Evolutionary conservation across 208 protist species (phyloP), one percentile per base, ranked within the genome.

Genomic region (Lotmaria passim): DNA sequence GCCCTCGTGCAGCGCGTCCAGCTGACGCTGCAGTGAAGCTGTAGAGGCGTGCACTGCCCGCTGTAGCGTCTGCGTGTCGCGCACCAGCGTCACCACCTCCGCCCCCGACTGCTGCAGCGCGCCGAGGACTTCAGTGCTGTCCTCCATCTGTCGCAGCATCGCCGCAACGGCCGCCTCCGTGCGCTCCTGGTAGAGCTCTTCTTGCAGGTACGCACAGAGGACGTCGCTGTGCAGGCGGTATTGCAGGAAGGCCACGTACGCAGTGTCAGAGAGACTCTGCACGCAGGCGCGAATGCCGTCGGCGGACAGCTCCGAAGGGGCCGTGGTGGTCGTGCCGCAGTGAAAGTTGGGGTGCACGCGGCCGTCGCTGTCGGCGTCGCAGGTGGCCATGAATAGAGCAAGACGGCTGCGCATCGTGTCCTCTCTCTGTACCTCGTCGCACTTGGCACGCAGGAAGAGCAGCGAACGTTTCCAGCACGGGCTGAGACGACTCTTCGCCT

Each of bases 111-210:
- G 43, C 34, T 70, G 80, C 39, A 95, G 58, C 7, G 46, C 61
- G 34, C 33, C 30, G 15, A 95, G 73, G 2, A 77, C 52, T 31
- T 69, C 56, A 14, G 81, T 72, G 31, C 82, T 81, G 24, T 56
- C 64, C 30, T 68, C 57, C 39, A 86, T 58, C 55, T 83, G 61
- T 17, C 51, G 52, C 19, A 79, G 74, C 57, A 96, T 81, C n/a
- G 78, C 75, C 30, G 78, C 78, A 19, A 96, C 81, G 5, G 82
- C 84, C 7, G 68, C 67, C 65, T 93, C 89, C 8, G 91, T 96
- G 63, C 89, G 89, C 73, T 96, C 76, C 58, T 96, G 91, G 71
- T 93, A 96, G 8, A 90, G 56, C 62, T 94, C 89, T 62, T 94
- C 89, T 59, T 93, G 82, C 47, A 93, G 75, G 66, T 93, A 93